Evolutionary conservation across 495 filamentous ascomycete genomes (phyloP), one percentile per base, ranked within the genome.

Genomic region (Annulohypoxylon bovei): DNA sequence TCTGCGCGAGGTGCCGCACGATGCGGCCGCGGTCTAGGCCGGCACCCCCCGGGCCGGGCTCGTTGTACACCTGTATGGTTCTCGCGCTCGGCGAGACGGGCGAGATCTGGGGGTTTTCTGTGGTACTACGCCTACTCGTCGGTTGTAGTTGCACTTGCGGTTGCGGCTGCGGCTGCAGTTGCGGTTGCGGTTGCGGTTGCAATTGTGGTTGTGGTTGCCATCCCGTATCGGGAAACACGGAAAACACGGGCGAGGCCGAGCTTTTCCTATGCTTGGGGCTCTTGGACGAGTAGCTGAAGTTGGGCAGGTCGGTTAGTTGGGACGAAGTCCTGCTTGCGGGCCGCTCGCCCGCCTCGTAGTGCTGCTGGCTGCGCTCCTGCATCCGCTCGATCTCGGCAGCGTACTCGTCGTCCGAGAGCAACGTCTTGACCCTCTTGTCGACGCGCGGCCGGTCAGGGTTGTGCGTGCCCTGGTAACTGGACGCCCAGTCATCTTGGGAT

Each of bases 401-500:
- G 16, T 72, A 72, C 25, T 68, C 65, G 6, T 27, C 22, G n/a
- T 68, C 65, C n/a, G 50, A 42, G 0, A 67, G 58, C 27, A 30
- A 14, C 35, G 58, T 39, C 12, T 27, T 37, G 1, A 22, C 14
- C 32, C 69, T 61, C 28, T 57, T 68, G 33, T 75, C 69, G 14
- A 62, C 55, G 2, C 4, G 47, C 12, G 72, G 74, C 4, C 75
- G 66, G 62, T 76, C 75, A 1, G 75, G 72, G 12, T 30, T 46
- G 25, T 76, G 75, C 25, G 62, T 72, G 25, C 63, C 63, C 53
- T 68, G 32, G 35, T 68, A 75, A 57, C 30, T 67, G 1, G 65
- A 37, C 0, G 54, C 35, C 72, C 69, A 71, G 59, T 66, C 46
- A 1, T 55, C 37, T 33, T 57, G 64, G 27, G 16, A 33, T 54